Evolutionary conservation across 1,284 basidiomycete species (phyloP), one percentile per base, ranked within the genome.

Genomic region (Ganoderma leucocontextum): DNA sequence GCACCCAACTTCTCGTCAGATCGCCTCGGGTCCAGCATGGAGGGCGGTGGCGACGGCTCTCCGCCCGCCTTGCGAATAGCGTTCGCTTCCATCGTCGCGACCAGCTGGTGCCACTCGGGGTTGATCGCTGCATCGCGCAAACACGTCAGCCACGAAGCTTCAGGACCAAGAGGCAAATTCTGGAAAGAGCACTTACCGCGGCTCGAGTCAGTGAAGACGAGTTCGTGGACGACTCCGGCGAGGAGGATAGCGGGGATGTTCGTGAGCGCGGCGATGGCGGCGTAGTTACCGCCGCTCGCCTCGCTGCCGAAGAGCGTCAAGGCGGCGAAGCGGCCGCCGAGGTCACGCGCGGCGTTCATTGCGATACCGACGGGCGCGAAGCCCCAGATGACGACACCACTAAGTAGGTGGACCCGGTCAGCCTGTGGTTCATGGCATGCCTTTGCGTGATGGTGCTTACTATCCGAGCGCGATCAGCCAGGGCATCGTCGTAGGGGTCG

Each of bases 301-400:
- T 78, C 72, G 2, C 55, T 74, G 5, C 90, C 90, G 83, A 86
- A 91, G 55, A 91, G 82, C 0, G 87, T 82, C 73, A 91, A 72
- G 5, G 82, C 85, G 72, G 83, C 82, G n/a, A 91, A 70, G 19
- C 90, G 86, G 4, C 82, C 87, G 17, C 90, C 91, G 42, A 92
- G 49, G 74, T 92, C 91, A 73, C 90, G 87, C 38, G 90, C 90
- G 2, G 88, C 79, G 74, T 92, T 92, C 22, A 89, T 82, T 15
- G 88, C 84, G 67, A 92, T 74, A 36, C 84, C 84, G 38, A 83
- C 81, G 4, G 84, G 81, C 2, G 85, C 81, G 76, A 82, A 92
- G 25, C 87, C 86, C 88, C 89, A 91, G 65, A 91, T 83, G 41
- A 84, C 83, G 41, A 82, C 78, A 52, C 81, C 86, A 73, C 89